These are phyloP conservation scores for Coniophora puteana DNA, from an alignment of 1,284 basidiomycete species.

Conservation along the genomic window DNA sequence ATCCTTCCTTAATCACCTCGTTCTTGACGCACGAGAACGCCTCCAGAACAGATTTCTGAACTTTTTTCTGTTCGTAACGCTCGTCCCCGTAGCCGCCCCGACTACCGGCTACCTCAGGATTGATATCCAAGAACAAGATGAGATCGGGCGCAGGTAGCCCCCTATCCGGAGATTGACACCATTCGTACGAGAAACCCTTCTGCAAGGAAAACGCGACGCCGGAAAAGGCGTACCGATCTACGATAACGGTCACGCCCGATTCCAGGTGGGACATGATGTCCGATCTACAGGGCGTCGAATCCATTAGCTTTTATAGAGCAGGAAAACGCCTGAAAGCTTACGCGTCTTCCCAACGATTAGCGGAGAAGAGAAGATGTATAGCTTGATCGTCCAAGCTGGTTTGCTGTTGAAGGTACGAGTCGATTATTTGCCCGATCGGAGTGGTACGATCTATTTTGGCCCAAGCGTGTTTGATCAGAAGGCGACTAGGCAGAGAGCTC, in stretches of 20 bases:
- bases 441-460: constrained; percentile 79
- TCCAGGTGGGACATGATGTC: constrained; percentile 61
- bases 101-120: constrained; percentile 63
- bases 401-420: constrained; percentile 83
- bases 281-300: constrained; percentile 39
- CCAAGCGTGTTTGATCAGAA: background rate
- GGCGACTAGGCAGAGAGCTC: constrained; percentile 5
- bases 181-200: constrained; percentile 68
- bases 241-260: constrained; percentile 74
- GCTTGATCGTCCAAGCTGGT: constrained; percentile 89
- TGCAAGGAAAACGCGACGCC: constrained; percentile 93
- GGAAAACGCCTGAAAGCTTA: constrained; percentile 36
- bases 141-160: constrained; percentile 88
- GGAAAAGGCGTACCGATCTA: constrained; percentile 96
- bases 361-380: constrained; percentile 93
- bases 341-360: constrained; percentile 96
- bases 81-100: constrained; percentile 92
- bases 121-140: constrained; percentile 84
- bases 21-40: constrained; percentile 62
- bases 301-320: constrained; percentile 14
- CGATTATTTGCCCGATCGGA: constrained; percentile 89
- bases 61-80: constrained; percentile 79
- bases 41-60: constrained; percentile 67
- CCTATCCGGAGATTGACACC: constrained; percentile 85
- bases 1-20: constrained; percentile 40